Evolutionary conservation across 306 rosid genomes (phyloP).

Genomic region (Astragalus membranaceus): DNA sequence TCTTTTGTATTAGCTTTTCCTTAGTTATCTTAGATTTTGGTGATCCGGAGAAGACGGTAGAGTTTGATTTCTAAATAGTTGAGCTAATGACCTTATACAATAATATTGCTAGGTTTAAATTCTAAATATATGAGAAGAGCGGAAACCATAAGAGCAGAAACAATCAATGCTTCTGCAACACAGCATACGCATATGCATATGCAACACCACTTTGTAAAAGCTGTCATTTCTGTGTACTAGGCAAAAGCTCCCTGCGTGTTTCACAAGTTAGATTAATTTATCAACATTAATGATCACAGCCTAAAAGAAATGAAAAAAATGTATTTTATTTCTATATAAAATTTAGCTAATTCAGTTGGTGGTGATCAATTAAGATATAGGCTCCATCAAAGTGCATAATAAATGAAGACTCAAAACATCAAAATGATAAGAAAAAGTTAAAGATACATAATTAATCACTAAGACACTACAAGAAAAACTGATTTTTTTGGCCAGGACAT

Average conservation of each 20-base stretch:
- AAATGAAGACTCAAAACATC: no score
- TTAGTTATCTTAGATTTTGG: neutral
- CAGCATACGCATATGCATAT: no score
- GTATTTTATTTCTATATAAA: neutral
- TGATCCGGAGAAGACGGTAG: neutral
- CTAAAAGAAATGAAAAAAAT: no score
- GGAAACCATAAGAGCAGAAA: constrained; percentile 90
- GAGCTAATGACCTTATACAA: neutral
- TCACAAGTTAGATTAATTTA: constrained; percentile 34
- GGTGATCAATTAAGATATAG: no score
- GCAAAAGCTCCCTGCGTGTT: constrained; percentile 74
- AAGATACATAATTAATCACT: no score
- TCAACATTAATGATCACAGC: neutral
- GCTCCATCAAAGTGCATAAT: no score
- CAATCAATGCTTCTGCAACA: no score
- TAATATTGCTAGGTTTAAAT: constrained; percentile 2
- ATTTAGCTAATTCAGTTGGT: neutral
- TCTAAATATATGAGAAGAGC: constrained; percentile 51
- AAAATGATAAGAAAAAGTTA: no score
- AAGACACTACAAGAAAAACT: no score
- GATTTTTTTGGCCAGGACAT: no score
- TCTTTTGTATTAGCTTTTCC: no score
- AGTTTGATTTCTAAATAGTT: neutral
- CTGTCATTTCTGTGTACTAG: constrained; percentile 86
- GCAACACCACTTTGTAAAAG: constrained; percentile 99